These are phyloP conservation scores for Peltaster fructicola DNA, from an alignment of 2,329 filamentous ascomycete genomes.

Conservation along the genomic window DNA sequence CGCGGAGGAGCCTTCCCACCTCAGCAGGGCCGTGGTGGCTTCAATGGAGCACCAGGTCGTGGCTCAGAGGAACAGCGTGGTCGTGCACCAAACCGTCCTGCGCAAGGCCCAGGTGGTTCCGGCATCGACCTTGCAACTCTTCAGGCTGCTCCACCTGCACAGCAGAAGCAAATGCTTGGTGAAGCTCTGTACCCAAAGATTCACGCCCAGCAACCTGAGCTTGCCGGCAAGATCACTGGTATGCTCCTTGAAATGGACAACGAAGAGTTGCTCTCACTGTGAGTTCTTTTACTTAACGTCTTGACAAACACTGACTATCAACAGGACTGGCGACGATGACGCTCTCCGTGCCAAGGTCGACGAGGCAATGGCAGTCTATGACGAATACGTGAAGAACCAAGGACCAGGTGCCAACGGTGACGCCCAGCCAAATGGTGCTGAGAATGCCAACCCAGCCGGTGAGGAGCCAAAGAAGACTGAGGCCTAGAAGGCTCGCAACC, in stretches of 20 bases:
- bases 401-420: slow-evolving; percentile 21
- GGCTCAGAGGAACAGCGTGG: slow-evolving; percentile 23
- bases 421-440: slow-evolving; percentile 15
- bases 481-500: slow-evolving; percentile 15
- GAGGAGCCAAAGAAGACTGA: slow-evolving; percentile 16
- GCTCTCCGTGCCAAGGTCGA: slow-evolving; percentile 92
- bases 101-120: slow-evolving; percentile 7
- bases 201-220: slow-evolving; percentile 76
- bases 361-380: slow-evolving; percentile 90
- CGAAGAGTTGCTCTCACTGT: slow-evolving; percentile 81
- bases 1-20: slow-evolving; percentile 21
- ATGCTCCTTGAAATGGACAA: slow-evolving; percentile 99
- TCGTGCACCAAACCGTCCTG: slow-evolving; percentile 19
- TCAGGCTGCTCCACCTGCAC: slow-evolving; percentile 39
- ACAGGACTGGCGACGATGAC: slow-evolving; percentile 70
- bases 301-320: slow-evolving; percentile 2
- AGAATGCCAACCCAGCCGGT: slow-evolving; percentile 17
- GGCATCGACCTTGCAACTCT: slow-evolving; percentile 36
- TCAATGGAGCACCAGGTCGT: slow-evolving; percentile 36
- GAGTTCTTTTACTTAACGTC: slow-evolving; percentile 33
- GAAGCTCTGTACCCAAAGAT: slow-evolving; percentile 99
- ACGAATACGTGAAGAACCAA: slow-evolving; percentile 94
- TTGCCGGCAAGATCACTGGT: slow-evolving; percentile 98
- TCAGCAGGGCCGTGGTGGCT: slow-evolving; percentile 10
- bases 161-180: slow-evolving; percentile 98